Conservation (phyloP, 371 early-diverging fungal genomes). For the Dinochytrium kinnereticum region DNA sequence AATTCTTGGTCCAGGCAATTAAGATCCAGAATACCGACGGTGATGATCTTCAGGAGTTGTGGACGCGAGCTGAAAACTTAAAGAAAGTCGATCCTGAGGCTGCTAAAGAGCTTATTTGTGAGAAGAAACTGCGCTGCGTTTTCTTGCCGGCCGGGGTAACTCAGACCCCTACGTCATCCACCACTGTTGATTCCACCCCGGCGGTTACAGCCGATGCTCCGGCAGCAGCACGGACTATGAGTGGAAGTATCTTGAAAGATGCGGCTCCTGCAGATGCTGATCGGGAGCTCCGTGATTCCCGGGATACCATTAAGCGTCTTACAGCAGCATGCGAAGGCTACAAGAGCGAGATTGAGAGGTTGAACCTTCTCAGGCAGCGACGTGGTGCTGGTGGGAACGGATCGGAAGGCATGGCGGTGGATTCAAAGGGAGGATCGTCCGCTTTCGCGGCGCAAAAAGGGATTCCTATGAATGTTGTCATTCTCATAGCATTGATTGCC, state of each 20-base stretch:
- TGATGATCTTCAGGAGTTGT: conserved; percentile 47
- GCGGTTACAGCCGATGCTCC: conserved; percentile 1
- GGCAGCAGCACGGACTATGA: neutral
- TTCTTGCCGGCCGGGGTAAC: conserved; percentile 31
- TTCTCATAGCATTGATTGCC: conserved; percentile 39
- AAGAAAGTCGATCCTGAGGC: conserved; percentile 44
- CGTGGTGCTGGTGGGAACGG: conserved; percentile 25
- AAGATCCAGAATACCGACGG: conserved; percentile 53
- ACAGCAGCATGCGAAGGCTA: conserved; percentile 58
- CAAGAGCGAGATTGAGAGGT: conserved; percentile 57
- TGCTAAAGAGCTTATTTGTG: conserved; percentile 39
- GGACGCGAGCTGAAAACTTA: conserved; percentile 51
- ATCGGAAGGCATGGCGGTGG: neutral
- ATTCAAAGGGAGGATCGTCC: conserved; percentile 1
- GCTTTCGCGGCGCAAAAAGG: neutral
- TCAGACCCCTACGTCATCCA: conserved; percentile 4
- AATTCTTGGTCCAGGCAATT: conserved; percentile 91
- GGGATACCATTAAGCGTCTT: conserved; percentile 49
- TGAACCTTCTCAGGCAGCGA: conserved; percentile 52
- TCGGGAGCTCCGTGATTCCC: conserved; percentile 43
- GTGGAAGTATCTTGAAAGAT: neutral
- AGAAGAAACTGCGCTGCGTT: conserved; percentile 50
- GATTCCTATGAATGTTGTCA: conserved; percentile 23
- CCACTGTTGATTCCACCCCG: conserved; percentile 1
- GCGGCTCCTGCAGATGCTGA: conserved; percentile 17